phyloP scores from a whole-genome alignment of 257 asterid genomes.

The Salvia splendens region DNA sequence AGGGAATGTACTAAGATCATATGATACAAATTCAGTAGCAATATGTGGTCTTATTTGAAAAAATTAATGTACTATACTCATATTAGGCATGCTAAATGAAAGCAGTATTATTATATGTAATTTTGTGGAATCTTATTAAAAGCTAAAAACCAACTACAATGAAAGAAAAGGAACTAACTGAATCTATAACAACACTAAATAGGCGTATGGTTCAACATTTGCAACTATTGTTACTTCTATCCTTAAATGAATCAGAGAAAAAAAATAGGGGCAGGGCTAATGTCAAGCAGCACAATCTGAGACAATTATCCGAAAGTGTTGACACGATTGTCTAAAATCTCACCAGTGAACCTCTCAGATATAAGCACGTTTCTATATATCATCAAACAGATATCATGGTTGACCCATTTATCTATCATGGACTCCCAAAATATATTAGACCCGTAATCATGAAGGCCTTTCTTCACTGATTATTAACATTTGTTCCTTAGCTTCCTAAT shows the following conservation, averaged over 20 bases:
- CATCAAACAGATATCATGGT: slow-evolving; percentile 1
- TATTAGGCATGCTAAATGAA: slow-evolving; percentile 12
- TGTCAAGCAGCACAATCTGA: no score
- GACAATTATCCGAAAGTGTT: neutral
- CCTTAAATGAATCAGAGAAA: neutral
- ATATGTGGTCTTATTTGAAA: neutral
- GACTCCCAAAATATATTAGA: neutral
- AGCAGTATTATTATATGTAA: neutral
- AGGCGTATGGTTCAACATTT: no score
- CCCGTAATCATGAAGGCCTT: neutral
- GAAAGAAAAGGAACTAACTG: neutral
- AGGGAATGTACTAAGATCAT: neutral
- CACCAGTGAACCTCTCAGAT: neutral
- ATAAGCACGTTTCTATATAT: slow-evolving; percentile 10
- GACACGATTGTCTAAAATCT: neutral
- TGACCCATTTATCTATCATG: neutral
- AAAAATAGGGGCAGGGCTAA: no score
- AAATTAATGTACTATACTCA: neutral
- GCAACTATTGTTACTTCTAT: no score
- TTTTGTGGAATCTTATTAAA: slow-evolving; percentile 1
- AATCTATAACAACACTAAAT: neutral
- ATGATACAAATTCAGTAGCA: neutral
- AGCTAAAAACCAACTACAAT: neutral
- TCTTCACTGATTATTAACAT: neutral
- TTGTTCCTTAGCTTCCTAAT: slow-evolving; percentile 1